Base-by-base conservation (phyloP, 1,284 basidiomycete species). In the Ganoderma lingzhi region DNA sequence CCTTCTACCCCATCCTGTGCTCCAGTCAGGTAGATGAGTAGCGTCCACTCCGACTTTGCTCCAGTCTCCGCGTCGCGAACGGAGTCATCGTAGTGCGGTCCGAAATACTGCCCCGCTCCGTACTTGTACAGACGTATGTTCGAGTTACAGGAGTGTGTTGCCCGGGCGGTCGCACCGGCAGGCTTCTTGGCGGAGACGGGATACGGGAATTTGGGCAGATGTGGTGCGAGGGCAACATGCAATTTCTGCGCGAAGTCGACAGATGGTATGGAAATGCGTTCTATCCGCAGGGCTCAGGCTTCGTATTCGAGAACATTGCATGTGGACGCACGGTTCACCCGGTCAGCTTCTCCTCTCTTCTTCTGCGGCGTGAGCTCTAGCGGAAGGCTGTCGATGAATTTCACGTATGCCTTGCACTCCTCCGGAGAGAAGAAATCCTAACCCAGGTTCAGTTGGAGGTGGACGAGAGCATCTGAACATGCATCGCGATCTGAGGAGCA, bases 11-110 rank as follows among this genome's bases (percentile, higher is more conserved):
- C 91, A 75, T 93, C 90, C 74, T 93, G 89, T 4, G 78, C 77
- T 1, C 93, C 93, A 10, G 90, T 89, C 51, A 96, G 80, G 77
- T 95, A 96, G 45, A 95, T 84, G 59, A 96, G 79, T 30, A 96
- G 79, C 0, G 94, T 96, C 94, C 94, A 96, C 78, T 93, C 90
- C 62, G 90, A 90, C 75, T 86, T 85, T 9, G 84, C 82, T 5
- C 89, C 89, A 12, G 88, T 90, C 65, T 82, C 74, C 2, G 83
- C 67, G 74, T 91, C 90, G 17, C 82, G 82, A 39, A 91, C 87
- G 23, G 88, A 87, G 74, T 93, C 93, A 74, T 94, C 93, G 74
- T 93, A 94, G 78, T 94, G 93, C 17, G 88, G 86, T 35, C 90
- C 89, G 78, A 94, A 93, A 78, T 91, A 85, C 75, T 93, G 90